Base-by-base conservation (phyloP, 164 flowering plant genomes). In the Kingdonia uniflora region DNA sequence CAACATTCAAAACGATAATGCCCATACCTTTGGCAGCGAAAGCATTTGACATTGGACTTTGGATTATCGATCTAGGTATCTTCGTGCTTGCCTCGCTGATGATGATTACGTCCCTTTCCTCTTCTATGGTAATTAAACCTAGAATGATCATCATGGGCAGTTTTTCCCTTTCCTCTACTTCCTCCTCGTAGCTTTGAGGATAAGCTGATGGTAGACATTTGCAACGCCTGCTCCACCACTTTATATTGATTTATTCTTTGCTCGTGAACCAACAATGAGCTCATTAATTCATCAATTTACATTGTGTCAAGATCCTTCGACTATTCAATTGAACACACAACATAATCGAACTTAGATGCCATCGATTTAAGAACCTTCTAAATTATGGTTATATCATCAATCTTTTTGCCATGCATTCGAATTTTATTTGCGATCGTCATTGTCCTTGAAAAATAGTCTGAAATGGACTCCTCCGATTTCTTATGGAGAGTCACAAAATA, bases 391-490 rank as follows among this genome's bases (percentile, higher is more conserved):
- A 56, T n/a, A n/a, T n/a, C n/a, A n/a, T n/a, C n/a, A n/a, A n/a
- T n/a, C n/a, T n/a, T n/a, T n/a, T n/a, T n/a, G n/a, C n/a, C n/a
- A n/a, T n/a, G n/a, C n/a, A n/a, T n/a, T n/a, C n/a, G n/a, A n/a
- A n/a, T n/a, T n/a, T 25, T 52, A n/a, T 63, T 63, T 24, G 22
- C 41, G n/a, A 43, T 24, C 13, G 40, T 13, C 54, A 64, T 46
- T 0, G 24, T 33, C 6, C 35, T 24, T 3, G 33, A 21, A 19
- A 57, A 52, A 21, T 51, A 58, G 14, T 57, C 19, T 17, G 2
- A 33, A n/a, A 16, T 57, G 14, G 25, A 14, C 23, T 12, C 47
- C 12, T 25, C 14, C 4, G 11, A 2, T 0, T 43, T 50, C 22
- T n/a, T 61, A 56, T 56, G 0, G 2, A 63, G 56, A n/a, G 25